phyloP scores from a whole-genome alignment of 371 early-diverging fungal genomes.

The Batkoa obscura region DNA sequence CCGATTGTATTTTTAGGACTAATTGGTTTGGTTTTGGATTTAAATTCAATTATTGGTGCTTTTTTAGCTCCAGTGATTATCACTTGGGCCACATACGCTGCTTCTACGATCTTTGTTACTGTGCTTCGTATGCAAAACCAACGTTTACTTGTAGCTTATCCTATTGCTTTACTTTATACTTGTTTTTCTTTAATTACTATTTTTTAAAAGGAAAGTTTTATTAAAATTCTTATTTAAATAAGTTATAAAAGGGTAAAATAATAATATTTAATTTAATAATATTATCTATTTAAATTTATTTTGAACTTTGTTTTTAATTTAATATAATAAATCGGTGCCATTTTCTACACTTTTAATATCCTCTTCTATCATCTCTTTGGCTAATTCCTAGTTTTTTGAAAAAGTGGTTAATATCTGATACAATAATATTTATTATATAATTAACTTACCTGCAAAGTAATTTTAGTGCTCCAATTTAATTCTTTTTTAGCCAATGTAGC shows the following conservation, averaged over 20 bases:
- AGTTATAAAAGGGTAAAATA: no score
- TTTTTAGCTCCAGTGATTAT: constrained; percentile 46
- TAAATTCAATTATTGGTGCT: constrained; percentile 15
- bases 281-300: no score
- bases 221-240: no score
- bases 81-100: constrained; percentile 85
- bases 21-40: constrained; percentile 24
- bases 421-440: neutral
- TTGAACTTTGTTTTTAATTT: no score
- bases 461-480: constrained; percentile 55
- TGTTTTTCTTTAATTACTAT: constrained; percentile 89
- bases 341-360: constrained; percentile 29
- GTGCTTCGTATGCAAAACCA: constrained; percentile 84
- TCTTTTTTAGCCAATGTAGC: constrained; percentile 49
- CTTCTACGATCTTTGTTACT: constrained; percentile 88
- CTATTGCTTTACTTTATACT: constrained; percentile 81
- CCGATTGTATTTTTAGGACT: constrained; percentile 80
- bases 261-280: no score
- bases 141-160: constrained; percentile 86
- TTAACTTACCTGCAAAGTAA: constrained; percentile 8
- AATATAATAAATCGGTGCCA: no score
- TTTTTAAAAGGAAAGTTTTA: no score
- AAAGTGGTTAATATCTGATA: neutral
- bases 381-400: constrained; percentile 26
- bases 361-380: constrained; percentile 47